Evolutionary conservation across 257 asterid genomes (phyloP), one percentile per base, ranked within the genome.

Genomic region (Paraleonurus japonicus): DNA sequence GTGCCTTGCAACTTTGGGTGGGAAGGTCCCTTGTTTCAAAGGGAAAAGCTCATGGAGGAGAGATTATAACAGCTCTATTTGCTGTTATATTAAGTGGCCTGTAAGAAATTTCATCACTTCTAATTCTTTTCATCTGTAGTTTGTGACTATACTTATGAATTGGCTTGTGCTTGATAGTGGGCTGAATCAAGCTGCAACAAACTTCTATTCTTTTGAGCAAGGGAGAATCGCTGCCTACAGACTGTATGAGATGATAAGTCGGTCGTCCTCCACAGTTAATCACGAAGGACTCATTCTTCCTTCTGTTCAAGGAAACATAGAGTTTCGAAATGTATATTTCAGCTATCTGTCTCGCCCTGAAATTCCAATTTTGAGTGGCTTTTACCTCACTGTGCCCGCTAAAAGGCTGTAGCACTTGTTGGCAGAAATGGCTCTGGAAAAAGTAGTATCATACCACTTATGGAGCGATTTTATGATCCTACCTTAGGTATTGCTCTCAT

Each of bases 161-260:
- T 59, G 17, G 16, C 73, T 70, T 70, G 41, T 80, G 61, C 81
- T 73, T 78, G 23, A 69, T 70, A 95, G 99, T 73, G 99, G 99
- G 74, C 84, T 95, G 85, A 95, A 95, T 83, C 99, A 95, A 87
- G 99, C 99, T 51, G 99, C 99, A 19, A 95, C 99, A 75, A 95
- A 95, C 80, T 95, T 95, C 78, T 95, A 95, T 79, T 95, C 99
- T 23, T 95, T 91, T 80, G 98, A 95, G 59, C 98, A 95, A 88
- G 99, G 99, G 75, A 89, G 99, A 81, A 92, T 92, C 69, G 99
- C 99, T 77, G 99, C 99, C 45, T 95, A 92, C 82, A 89, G 98
- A 81, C 89, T 95, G 64, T 95, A 81, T 74, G 98, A 95, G 95
- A 92, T 92, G 98, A 95, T 92, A 73, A 89, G 87, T 74, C 94